Base-by-base conservation (phyloP, 306 rosid species). In the Echinosophora koreensis region DNA sequence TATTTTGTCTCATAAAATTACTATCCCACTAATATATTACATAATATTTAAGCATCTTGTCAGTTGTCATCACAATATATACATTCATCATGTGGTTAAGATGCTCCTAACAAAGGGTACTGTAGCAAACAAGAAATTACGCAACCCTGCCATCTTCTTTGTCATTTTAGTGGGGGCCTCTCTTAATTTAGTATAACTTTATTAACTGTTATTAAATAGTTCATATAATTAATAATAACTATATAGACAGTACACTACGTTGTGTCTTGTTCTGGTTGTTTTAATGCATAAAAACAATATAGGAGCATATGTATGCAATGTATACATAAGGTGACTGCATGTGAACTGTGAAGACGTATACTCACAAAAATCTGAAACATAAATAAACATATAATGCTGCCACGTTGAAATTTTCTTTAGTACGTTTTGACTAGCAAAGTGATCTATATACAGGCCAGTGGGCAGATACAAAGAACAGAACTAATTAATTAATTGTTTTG, bases 81-180 rank as follows among this genome's bases (percentile, higher is more conserved):
- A 41, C 22, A 46, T 62, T 47, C 59, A 65, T 74, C 41, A 51
- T 80, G 55, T 71, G 83, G 83, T 82, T 76, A 46, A 74, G 64
- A 84, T 84, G 76, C 63, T 80, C 60, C 69, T 76, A 32, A 51
- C 50, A 69, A 70, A 64, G 46, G 50, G 30, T 64, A 74, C 77
- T 69, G 82, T 70, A 59, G 84, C 55, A 66, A 61, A 74, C 63
- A 69, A 65, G 76, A 74, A 81, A 77, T 62, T 57, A 17, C 10
- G 32, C 61, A 58, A 70, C 3, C 52, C 44, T 60, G 77, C 39
- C 69, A 44, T n/a, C 38, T 57, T 42, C 65, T 65, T 52, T 35
- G 66, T 71, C 67, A 54, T 66, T 71, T 72, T 54, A 52, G 75
- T 77, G 67, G 85, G 80, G 85, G 70, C 84, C 79, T 55, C 71